Evolutionary conservation across 495 filamentous ascomycete genomes (phyloP), one percentile per base, ranked within the genome.

Genomic region (Achaetomiella virescens): DNA sequence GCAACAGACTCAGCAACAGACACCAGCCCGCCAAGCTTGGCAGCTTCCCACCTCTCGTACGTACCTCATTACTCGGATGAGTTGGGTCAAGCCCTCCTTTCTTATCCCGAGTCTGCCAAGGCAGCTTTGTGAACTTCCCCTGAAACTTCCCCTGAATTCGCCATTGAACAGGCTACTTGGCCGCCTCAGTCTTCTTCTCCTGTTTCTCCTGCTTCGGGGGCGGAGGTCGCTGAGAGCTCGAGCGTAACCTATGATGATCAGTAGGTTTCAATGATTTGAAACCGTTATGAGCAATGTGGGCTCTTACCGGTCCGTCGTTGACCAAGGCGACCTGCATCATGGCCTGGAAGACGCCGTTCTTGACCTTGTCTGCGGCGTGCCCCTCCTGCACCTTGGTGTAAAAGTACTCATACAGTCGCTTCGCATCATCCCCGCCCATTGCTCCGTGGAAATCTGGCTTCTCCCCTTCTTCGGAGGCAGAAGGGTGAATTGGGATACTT

Each of bases 401-500:
- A 73, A 99, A 96, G 55, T 82, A 75, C 38, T 89, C 79, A 71
- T 99, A 99, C 20, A 97, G 76, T 33, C 75, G 77, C 56, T 83
- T 89, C 12, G 95, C 93, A 25, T 88, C 79, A 1, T 87, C 80
- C 21, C 84, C 83, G 33, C 81, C 81, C 57, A 91, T 83, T 14
- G 95, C 92, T 20, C 87, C 87, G 67, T 96, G 95, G 62, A 99
- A 99, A 67, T 95, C 88, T 14, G 95, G 95, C 70, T 96, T 96
- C 81, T 89, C 57, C 92, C 92, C 70, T 97, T 97, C 69, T 91
- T 96, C 43, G 85, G 86, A 49, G 89, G 95, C 38, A 92, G 84
- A 31, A 99, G 83, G 11, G 95, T 99, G 65, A 99, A 99, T 71
- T 99, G 95, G 9, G 95, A 97, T n/a, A 99, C 95, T 91, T 9